These are phyloP conservation scores for Ogataea sp. DNA, from an alignment of 805 yeast species.

Conservation along the genomic window DNA sequence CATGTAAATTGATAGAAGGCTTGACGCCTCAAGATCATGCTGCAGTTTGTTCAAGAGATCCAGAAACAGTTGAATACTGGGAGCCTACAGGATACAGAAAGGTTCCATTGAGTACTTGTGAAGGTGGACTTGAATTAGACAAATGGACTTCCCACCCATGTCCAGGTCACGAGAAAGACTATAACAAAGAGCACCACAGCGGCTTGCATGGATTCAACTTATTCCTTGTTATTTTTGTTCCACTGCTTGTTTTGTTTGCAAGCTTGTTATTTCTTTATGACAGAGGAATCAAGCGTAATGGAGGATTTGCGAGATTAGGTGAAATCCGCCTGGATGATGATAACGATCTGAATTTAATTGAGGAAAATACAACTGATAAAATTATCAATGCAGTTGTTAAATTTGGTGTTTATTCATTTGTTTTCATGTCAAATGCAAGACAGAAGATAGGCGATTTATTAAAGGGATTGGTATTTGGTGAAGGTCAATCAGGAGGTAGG, in stretches of 20 bases:
- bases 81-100: conserved; percentile 90
- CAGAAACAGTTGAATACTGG: conserved; percentile 59
- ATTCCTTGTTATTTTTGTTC: conserved; percentile 46
- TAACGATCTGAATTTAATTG: conserved; percentile 42
- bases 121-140: conserved; percentile 70
- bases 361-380: conserved; percentile 52
- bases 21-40: conserved; percentile 56
- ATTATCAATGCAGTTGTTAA: conserved; percentile 51
- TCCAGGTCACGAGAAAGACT: conserved; percentile 77
- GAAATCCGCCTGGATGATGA: conserved; percentile 80
- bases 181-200: conserved; percentile 33
- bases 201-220: conserved; percentile 50
- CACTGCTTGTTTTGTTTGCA: conserved; percentile 44
- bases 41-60: conserved; percentile 46
- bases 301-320: conserved; percentile 72
- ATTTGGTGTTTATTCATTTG: conserved; percentile 38
- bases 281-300: conserved; percentile 71
- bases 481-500: too few species aligned
- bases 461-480: too few species aligned
- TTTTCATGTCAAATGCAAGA: conserved; percentile 8
- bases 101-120: conserved; percentile 79
- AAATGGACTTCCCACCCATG: conserved; percentile 62
- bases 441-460: conserved; percentile 10
- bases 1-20: conserved; percentile 80
- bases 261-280: conserved; percentile 67